A percentile compares a stretch with the other conserved stretches of the same genome.
phyloP scores from a whole-genome alignment of 1,139 yeast species.

The Trichomonascaceae sp. region DNA sequence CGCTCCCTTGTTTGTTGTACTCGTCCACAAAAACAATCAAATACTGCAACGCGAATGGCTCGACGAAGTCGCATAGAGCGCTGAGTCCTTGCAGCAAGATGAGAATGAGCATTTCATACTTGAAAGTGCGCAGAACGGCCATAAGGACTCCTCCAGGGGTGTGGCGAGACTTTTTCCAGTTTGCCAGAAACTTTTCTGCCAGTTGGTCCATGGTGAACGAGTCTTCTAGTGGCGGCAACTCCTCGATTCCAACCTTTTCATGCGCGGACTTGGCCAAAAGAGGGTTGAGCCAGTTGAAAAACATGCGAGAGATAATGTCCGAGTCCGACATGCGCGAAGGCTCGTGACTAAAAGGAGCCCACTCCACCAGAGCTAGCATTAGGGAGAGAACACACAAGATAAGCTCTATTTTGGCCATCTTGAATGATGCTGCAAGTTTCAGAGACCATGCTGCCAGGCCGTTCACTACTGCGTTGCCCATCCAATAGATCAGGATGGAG shows the following conservation, averaged over 20 bases:
- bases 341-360: too few species aligned
- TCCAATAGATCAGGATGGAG: too few species aligned
- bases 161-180: constrained; percentile 19
- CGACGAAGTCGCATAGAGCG: constrained; percentile 26
- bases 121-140: constrained; percentile 52
- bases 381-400: too few species aligned
- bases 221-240: constrained; percentile 63
- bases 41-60: constrained; percentile 65
- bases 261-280: constrained; percentile 64
- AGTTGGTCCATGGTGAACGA: constrained; percentile 41
- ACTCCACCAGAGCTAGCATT: too few species aligned
- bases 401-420: too few species aligned
- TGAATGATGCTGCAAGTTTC: too few species aligned
- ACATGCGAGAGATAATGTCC: constrained; percentile 58
- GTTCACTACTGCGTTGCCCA: too few species aligned
- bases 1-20: constrained; percentile 23
- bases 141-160: constrained; percentile 27
- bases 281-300: constrained; percentile 80
- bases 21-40: constrained; percentile 71
- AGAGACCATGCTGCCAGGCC: too few species aligned
- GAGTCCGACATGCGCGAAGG: too few species aligned
- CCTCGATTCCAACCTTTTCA: constrained; percentile 53
- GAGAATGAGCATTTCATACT: constrained; percentile 20
- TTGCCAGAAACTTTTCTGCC: constrained; percentile 45
- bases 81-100: constrained; percentile 1